Base-by-base conservation (phyloP, 768 basidiomycete species). In the Auricularia sp. region DNA sequence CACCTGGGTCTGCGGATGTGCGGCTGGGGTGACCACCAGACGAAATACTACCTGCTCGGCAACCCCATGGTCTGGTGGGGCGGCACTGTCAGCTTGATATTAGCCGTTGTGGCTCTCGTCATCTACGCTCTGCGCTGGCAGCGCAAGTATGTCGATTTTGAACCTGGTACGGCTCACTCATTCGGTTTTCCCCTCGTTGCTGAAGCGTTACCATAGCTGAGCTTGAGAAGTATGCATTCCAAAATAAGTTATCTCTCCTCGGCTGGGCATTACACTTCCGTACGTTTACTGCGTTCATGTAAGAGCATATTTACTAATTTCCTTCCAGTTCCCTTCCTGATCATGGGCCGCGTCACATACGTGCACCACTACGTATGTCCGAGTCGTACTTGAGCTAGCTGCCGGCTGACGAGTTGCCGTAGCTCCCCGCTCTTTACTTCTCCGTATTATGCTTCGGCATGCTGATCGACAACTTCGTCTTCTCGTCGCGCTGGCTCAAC, bases 301-400 rank as follows among this genome's bases (percentile, higher is more conserved):
- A 7, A 39, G 18, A 42, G 8, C 39, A 11, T 36, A 33, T 44
- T 18, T 18, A 21, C 39, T 61, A 33, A 64, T 43, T 63, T 36
- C 69, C 39, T 39, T 56, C 10, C 69, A 97, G 95, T 88, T 29
- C 96, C 96, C 1, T 99, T 98, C 87, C 77, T 98, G 68, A 87
- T 98, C 77, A 99, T 99, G 97, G 95, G 92, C 23, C 91, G 94
- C 65, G 91, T 94, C 3, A 97, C 94, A 36, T 98, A 98, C 70
- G 77, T 98, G 34, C 96, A 98, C 74, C 94, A 97, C 79, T 98
- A 96, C 72, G 92, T 95, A 69, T 68, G 90, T 83, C 34, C 12
- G 6, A n/a, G 42, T 36, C 6, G 11, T 51, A 51, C 21, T 51
- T 51, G 14, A 18, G 29, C 29, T 29, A 29, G 29, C 29, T 29